A percentile compares a stretch with the other conserved stretches of the same genome.
phyloP scores from a whole-genome alignment of 305 asterid genomes.

The Rubia tinctorum region DNA sequence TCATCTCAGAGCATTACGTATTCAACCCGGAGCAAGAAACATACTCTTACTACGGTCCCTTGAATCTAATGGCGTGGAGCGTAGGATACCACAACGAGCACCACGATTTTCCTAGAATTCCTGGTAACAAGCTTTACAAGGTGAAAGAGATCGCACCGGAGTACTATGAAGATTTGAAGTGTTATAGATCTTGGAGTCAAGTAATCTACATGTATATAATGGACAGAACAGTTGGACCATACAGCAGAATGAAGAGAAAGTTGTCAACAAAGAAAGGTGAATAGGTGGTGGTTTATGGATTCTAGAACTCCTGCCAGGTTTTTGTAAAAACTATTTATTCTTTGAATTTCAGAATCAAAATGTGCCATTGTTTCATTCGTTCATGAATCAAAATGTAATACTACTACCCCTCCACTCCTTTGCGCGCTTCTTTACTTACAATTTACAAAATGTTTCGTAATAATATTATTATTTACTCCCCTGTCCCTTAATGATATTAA shows the following conservation, averaged over 20 bases:
- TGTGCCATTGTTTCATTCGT: too few species aligned
- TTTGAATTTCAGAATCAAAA: neutral
- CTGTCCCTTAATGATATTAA: too few species aligned
- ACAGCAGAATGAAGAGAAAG: slow-evolving; percentile 86
- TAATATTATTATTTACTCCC: too few species aligned
- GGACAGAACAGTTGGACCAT: slow-evolving; percentile 82
- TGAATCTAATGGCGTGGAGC: slow-evolving; percentile 85
- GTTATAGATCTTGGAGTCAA: slow-evolving; percentile 88
- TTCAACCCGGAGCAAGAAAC: slow-evolving; percentile 80
- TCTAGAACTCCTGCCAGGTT: neutral
- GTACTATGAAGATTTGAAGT: slow-evolving; percentile 49
- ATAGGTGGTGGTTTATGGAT: slow-evolving; percentile 21
- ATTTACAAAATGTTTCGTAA: too few species aligned
- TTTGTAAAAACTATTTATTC: neutral
- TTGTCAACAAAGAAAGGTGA: slow-evolving; percentile 48
- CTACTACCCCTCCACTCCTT: too few species aligned
- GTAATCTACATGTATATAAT: slow-evolving; percentile 73
- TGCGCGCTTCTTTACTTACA: too few species aligned
- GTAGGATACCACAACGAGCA: slow-evolving; percentile 97
- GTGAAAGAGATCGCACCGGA: slow-evolving; percentile 94
- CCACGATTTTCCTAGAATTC: slow-evolving; percentile 93
- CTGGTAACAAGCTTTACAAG: slow-evolving; percentile 81
- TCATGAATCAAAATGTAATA: too few species aligned
- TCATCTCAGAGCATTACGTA: slow-evolving; percentile 86
- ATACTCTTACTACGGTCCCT: slow-evolving; percentile 83